A percentile compares a stretch with the other conserved stretches of the same genome.
These are phyloP conservation scores for Pleurotus tuoliensis DNA, from an alignment of 768 basidiomycete species.

Conservation along the genomic window DNA sequence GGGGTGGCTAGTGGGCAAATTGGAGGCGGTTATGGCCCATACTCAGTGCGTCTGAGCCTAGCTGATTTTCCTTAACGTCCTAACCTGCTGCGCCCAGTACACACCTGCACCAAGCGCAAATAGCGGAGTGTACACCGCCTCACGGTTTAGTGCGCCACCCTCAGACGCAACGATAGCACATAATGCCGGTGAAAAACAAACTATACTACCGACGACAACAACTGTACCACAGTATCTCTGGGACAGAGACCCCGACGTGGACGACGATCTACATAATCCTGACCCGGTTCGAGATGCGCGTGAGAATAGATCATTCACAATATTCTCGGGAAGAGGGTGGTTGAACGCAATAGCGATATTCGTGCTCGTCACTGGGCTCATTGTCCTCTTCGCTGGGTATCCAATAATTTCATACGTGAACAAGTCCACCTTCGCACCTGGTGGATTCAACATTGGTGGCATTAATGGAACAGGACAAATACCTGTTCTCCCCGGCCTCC, in stretches of 20 bases:
- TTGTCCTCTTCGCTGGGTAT: constrained; percentile 84
- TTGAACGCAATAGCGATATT: constrained; percentile 72
- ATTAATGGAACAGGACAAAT: constrained; percentile 88
- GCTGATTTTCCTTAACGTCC: constrained; percentile 9
- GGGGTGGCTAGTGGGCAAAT: constrained; percentile 80
- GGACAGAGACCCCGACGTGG: constrained; percentile 82
- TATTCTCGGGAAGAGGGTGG: constrained; percentile 84
- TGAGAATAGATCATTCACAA: constrained; percentile 55
- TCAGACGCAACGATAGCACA: constrained; percentile 32
- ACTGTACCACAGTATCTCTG: constrained; percentile 71
- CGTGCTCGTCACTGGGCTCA: constrained; percentile 60
- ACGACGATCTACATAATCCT: constrained; percentile 88
- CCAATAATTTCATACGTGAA: constrained; percentile 69
- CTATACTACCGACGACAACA: constrained; percentile 33
- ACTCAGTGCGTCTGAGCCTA: constrained; percentile 55
- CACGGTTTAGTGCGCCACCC: constrained; percentile 53
- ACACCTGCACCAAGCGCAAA: constrained; percentile 46
- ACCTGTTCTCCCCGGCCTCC: constrained; percentile 66
- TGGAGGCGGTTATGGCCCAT: constrained; percentile 81
- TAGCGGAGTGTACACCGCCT: constrained; percentile 39
- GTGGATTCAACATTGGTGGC: constrained; percentile 85
- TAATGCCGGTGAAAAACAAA: constrained; percentile 22
- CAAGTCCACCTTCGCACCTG: constrained; percentile 23
- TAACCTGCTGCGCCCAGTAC: constrained; percentile 38
- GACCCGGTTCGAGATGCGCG: constrained; percentile 69